Percentiles rank a stretch among this genome's conserved stretches.
phyloP scores from a whole-genome alignment of 495 filamentous ascomycete genomes.

The Penicillium waksmanii region DNA sequence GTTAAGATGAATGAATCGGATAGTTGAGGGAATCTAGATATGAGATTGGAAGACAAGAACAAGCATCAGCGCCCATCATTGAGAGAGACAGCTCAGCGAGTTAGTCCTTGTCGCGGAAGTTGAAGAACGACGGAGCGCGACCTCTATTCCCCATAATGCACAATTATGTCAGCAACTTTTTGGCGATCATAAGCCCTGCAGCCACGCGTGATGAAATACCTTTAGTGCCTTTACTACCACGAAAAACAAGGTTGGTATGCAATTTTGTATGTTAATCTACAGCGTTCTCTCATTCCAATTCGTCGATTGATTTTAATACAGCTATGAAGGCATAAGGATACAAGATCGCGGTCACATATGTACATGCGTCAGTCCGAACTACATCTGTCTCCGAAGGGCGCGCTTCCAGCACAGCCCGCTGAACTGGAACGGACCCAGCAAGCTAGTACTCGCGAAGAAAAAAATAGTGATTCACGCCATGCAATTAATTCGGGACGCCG shows the following conservation, averaged over 20 bases:
- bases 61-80: constrained; percentile 18
- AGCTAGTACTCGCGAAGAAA: not conserved
- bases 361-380: constrained; percentile 24
- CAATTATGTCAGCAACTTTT: not conserved
- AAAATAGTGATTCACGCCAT: constrained; percentile 7
- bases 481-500: constrained; percentile 32
- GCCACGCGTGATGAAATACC: too few relatives aligned
- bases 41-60: not conserved
- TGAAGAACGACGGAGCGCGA: constrained; percentile 1
- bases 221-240: too few relatives aligned
- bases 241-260: too few relatives aligned
- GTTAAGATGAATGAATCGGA: constrained; percentile 6
- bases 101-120: not conserved
- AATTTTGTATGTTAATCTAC: too few relatives aligned
- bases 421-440: constrained; percentile 14
- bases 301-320: not conserved
- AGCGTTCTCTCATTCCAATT: not conserved
- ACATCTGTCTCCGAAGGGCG: constrained; percentile 14
- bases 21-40: not conserved
- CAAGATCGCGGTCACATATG: constrained; percentile 22
- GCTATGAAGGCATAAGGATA: constrained; percentile 18
- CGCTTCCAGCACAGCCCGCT: constrained; percentile 26
- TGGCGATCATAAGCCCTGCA: not conserved
- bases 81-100: constrained; percentile 11
- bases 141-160: constrained; percentile 1